Percentiles rank a stretch among this genome's conserved stretches.
These are phyloP conservation scores for Oemleria cerasiformis DNA, from an alignment of 306 rosid species.

Conservation along the genomic window DNA sequence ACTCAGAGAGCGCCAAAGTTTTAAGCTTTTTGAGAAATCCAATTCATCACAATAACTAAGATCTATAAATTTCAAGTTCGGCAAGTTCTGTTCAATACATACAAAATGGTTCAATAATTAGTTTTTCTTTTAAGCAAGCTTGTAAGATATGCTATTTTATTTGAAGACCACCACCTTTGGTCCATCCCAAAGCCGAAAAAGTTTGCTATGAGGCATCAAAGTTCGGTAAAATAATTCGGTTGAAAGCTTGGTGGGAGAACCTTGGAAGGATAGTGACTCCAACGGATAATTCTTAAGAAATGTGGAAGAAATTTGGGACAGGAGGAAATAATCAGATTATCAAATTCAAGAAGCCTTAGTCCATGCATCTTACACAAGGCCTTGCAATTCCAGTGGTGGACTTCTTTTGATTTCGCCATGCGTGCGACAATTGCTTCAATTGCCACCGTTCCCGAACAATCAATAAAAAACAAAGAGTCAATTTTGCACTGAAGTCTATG, in stretches of 20 bases:
- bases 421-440: constrained; percentile 12
- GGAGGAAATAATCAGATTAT: neutral
- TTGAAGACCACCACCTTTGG: too few relatives aligned
- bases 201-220: constrained; percentile 17
- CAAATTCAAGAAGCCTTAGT: constrained; percentile 1
- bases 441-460: constrained; percentile 6
- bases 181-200: constrained; percentile 13
- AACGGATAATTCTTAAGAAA: neutral
- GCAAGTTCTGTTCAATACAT: too few relatives aligned
- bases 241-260: neutral
- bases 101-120: too few relatives aligned
- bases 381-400: constrained; percentile 4
- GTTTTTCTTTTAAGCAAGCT: too few relatives aligned
- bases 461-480: neutral
- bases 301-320: constrained; percentile 5
- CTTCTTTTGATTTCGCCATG: neutral
- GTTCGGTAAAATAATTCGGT: neutral
- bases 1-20: too few relatives aligned
- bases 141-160: too few relatives aligned
- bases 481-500: neutral
- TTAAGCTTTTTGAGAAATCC: neutral
- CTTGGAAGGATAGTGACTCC: constrained; percentile 17
- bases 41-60: too few relatives aligned
- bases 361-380: constrained; percentile 20
- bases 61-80: too few relatives aligned